Evolutionary conservation across 768 basidiomycete species (phyloP).

Genomic region (Boletus sp.): DNA sequence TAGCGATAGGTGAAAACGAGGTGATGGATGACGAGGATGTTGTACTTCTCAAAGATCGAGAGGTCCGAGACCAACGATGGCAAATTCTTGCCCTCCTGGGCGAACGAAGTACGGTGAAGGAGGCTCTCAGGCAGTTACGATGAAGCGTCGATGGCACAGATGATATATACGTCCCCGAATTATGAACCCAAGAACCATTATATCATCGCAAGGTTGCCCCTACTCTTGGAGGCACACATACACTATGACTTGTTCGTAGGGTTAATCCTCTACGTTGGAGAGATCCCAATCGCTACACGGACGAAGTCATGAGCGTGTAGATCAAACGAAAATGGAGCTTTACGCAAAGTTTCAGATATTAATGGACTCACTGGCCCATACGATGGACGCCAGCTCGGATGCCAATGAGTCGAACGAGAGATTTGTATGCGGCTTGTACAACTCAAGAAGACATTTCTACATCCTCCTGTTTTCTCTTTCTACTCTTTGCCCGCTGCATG

Average conservation of each 20-base stretch:
- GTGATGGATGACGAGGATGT: conserved; percentile 44
- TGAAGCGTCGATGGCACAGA: conserved; percentile 9
- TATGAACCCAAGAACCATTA: neutral
- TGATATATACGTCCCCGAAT: neutral
- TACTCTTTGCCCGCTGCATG: conserved; percentile 19
- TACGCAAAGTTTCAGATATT: neutral
- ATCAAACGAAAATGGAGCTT: neutral
- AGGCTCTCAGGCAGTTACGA: conserved; percentile 43
- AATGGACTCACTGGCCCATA: neutral
- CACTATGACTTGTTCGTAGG: neutral
- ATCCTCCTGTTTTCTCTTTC: conserved; percentile 17
- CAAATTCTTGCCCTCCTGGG: conserved; percentile 73
- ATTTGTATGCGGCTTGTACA: neutral
- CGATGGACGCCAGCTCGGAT: neutral
- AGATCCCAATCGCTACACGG: neutral
- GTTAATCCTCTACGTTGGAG: neutral
- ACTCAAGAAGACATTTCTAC: conserved; percentile 25
- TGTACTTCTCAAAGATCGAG: conserved; percentile 54
- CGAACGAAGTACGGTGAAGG: conserved; percentile 70
- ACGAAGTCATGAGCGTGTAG: neutral
- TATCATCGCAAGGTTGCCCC: neutral
- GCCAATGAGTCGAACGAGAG: neutral
- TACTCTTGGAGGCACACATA: neutral
- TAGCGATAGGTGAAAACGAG: conserved; percentile 56
- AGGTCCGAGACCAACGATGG: conserved; percentile 68